Evolutionary conservation across 78 protist genomes (phyloP), one percentile per base, ranked within the genome.

Genomic region (Dictyostelium purpureum): DNA sequence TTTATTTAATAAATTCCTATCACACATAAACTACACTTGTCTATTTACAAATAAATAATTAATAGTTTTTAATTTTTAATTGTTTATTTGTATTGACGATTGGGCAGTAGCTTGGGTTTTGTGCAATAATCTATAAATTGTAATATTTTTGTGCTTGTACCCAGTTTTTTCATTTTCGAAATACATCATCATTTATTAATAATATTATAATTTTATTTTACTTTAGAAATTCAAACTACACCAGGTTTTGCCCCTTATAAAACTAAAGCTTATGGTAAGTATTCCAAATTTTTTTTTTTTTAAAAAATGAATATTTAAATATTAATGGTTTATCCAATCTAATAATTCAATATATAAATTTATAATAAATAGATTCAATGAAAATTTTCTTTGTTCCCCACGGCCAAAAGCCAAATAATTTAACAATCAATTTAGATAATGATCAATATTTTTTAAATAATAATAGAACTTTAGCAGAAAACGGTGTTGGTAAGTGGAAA

Each of bases 381-480:
- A 82, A 82, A 70, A 82, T 82, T 70, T 82, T 70, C 28, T 82
- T 82, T 70, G 37, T 82, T 16, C 90, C 90, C n/a, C 90, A 82
- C 28, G 51, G 51, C 11, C 78, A 82, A 67, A 79, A 79, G 65
- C 90, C 90, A 67, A 82, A 82, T 26, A 82, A 82, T 56, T 43
- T 82, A 12, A 82, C 90, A 10, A 82, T 82, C 1, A 82, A 82
- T 70, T 7, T 82, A 6, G 90, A 82, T 6, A 82, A 82, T 82
- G 90, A 82, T 21, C 77, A 70, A 38, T 82, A 40, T 57, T 51
- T 82, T 49, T 70, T 82, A 67, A 82, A 82, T 26, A 77, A 82
- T 40, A 77, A 82, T 38, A 18, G 24, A 28, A 38, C 80, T 14
- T 70, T 82, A 31, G 19, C 78, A 33, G 81, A 82, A 37, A 43